Conservation (phyloP, 306 rosid genomes). For the Dryas alaskensis region DNA sequence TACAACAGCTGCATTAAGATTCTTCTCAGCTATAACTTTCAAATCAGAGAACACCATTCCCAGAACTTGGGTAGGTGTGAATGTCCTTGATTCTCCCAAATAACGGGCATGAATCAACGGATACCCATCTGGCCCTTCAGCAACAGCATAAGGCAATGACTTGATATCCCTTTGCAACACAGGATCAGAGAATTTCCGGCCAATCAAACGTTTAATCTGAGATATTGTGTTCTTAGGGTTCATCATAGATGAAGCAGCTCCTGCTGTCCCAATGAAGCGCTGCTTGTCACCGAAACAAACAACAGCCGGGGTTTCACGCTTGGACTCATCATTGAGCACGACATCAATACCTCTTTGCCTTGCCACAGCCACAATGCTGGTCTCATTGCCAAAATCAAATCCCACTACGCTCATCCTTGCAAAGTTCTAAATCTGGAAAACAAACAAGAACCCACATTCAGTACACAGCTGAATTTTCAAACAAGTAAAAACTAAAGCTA, state of each 20-base stretch:
- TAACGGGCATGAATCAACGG: slow-evolving; percentile 73
- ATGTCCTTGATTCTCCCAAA: slow-evolving; percentile 64
- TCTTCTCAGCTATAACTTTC: slow-evolving; percentile 74
- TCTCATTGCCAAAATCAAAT: slow-evolving; percentile 94
- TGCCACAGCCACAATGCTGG: slow-evolving; percentile 93
- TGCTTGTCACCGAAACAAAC: slow-evolving; percentile 98
- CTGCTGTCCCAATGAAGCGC: slow-evolving; percentile 90
- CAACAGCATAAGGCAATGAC: slow-evolving; percentile 61
- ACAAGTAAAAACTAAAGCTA: neutral
- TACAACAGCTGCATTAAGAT: slow-evolving; percentile 72
- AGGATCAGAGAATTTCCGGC: slow-evolving; percentile 68
- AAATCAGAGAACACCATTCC: slow-evolving; percentile 81
- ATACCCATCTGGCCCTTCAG: slow-evolving; percentile 85
- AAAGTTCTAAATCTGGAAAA: slow-evolving; percentile 17
- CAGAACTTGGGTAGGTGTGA: slow-evolving; percentile 78
- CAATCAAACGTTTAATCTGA: slow-evolving; percentile 76
- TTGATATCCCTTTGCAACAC: slow-evolving; percentile 77
- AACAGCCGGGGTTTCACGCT: slow-evolving; percentile 89
- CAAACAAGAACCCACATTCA: slow-evolving; percentile 7
- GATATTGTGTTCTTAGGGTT: slow-evolving; percentile 84
- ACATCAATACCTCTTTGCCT: slow-evolving; percentile 97
- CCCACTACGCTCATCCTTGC: slow-evolving; percentile 93
- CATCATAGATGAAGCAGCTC: slow-evolving; percentile 94
- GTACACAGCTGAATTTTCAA: neutral
- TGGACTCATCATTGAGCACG: slow-evolving; percentile 92